A percentile compares a stretch with the other conserved stretches of the same genome.
These are phyloP conservation scores for Xylogone sp. DNA, from an alignment of 2,329 filamentous ascomycete genomes.

Conservation along the genomic window DNA sequence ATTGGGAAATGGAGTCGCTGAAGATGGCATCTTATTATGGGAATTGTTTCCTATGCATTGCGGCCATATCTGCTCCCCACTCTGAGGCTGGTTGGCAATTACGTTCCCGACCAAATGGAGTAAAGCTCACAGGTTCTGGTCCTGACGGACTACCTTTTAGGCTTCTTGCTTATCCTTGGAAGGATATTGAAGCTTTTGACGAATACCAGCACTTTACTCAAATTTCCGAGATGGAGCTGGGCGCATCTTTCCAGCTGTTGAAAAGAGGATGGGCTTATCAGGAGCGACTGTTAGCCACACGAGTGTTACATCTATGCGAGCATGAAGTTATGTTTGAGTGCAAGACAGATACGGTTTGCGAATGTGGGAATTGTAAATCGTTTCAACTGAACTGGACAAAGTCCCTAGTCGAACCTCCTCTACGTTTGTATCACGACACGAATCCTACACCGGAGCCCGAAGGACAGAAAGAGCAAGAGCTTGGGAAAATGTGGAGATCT, in stretches of 20 bases:
- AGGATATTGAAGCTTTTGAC: not conserved
- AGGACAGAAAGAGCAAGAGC: not conserved
- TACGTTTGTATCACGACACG: not conserved
- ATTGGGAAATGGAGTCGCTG: constrained; percentile 19
- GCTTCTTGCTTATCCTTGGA: not conserved
- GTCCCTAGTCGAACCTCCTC: not conserved
- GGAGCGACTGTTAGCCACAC: constrained; percentile 5
- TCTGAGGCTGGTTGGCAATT: not conserved
- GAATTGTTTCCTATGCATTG: constrained; percentile 19
- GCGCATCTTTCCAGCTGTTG: not conserved
- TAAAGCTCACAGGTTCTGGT: not conserved
- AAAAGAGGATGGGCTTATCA: constrained; percentile 8
- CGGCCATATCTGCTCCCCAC: not conserved
- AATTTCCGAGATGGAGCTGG: not conserved
- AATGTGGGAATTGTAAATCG: not conserved
- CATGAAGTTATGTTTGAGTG: not conserved
- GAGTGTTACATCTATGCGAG: constrained; percentile 2
- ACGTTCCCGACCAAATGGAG: not conserved
- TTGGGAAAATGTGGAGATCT: not conserved
- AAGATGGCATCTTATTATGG: constrained; percentile 22
- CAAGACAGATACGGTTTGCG: not conserved
- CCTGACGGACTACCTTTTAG: not conserved
- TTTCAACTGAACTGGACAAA: not conserved
- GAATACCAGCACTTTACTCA: not conserved
- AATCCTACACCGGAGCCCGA: not conserved